A percentile compares a stretch with the other conserved stretches of the same genome.
Evolutionary conservation across 495 filamentous ascomycete species (phyloP).

Genomic region (Tuber indicum): DNA sequence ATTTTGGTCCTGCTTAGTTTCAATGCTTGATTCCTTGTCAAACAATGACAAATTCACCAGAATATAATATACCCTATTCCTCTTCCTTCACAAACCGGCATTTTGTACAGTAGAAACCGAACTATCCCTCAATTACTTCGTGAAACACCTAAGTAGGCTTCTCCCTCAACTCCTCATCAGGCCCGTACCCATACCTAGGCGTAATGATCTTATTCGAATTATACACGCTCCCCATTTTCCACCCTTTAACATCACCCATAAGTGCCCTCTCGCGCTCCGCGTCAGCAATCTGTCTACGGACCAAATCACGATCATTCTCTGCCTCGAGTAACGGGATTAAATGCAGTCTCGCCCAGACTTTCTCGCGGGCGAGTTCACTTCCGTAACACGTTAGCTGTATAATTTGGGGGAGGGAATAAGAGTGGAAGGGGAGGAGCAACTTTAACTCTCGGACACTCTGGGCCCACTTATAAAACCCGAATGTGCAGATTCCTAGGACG

Average conservation of each 20-base stretch:
- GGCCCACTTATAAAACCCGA: conserved; percentile 77
- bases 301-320: conserved; percentile 91
- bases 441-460: conserved; percentile 77
- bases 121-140: not conserved
- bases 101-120: not conserved
- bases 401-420: conserved; percentile 2
- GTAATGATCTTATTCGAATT: conserved; percentile 67
- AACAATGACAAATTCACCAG: not conserved
- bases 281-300: conserved; percentile 75
- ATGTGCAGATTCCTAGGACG: conserved; percentile 69
- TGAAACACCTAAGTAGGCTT: not conserved
- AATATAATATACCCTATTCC: not conserved
- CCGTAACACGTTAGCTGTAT: conserved; percentile 11
- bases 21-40: not conserved
- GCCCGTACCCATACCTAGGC: not conserved
- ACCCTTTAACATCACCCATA: conserved; percentile 65
- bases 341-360: conserved; percentile 94
- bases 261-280: conserved; percentile 84
- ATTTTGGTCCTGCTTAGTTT: not conserved
- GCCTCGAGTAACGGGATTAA: conserved; percentile 88
- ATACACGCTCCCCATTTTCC: conserved; percentile 57
- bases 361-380: conserved; percentile 90
- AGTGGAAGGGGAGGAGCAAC: conserved; percentile 51
- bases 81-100: not conserved
- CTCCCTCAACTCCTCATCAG: not conserved